Conservation (phyloP, 805 yeast genomes). For the Pichia nakasei region DNA sequence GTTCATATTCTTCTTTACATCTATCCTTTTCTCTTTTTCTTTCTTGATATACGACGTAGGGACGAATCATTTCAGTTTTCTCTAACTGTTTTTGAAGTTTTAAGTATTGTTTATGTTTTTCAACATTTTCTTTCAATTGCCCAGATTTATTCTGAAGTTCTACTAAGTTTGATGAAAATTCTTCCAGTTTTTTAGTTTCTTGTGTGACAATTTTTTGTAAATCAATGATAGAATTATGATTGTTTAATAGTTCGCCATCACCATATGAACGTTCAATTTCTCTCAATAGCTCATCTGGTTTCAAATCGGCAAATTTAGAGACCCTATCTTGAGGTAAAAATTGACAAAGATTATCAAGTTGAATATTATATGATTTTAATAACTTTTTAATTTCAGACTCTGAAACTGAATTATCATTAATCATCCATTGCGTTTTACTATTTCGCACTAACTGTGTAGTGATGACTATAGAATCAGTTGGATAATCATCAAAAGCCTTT, state of each 20-base stretch:
- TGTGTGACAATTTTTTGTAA: slow-evolving; percentile 36
- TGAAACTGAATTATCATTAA: slow-evolving; percentile 33
- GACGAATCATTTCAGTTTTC: slow-evolving; percentile 30
- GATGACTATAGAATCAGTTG: slow-evolving; percentile 25
- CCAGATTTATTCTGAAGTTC: slow-evolving; percentile 30
- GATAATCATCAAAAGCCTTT: slow-evolving; percentile 28
- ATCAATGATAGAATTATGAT: slow-evolving; percentile 48
- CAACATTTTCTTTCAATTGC: slow-evolving; percentile 37
- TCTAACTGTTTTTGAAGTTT: slow-evolving; percentile 33
- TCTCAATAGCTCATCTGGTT: slow-evolving; percentile 61
- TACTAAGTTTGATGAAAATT: slow-evolving; percentile 24
- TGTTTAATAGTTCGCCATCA: slow-evolving; percentile 42
- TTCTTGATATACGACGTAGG: slow-evolving; percentile 26
- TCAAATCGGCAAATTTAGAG: slow-evolving; percentile 77
- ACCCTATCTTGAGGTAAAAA: slow-evolving; percentile 94
- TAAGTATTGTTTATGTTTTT: slow-evolving; percentile 35
- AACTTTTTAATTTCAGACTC: slow-evolving; percentile 39
- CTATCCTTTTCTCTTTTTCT: slow-evolving; percentile 29
- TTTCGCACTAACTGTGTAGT: slow-evolving; percentile 37
- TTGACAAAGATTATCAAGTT: slow-evolving; percentile 86
- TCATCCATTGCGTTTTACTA: slow-evolving; percentile 42
- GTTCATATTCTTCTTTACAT: slow-evolving; percentile 19
- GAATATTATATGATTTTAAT: slow-evolving; percentile 54
- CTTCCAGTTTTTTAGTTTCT: slow-evolving; percentile 22
- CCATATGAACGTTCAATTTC: slow-evolving; percentile 82